Evolutionary conservation across 176 grass and related monocot species (phyloP).

Genomic region (Echinochloa phyllopogon): DNA sequence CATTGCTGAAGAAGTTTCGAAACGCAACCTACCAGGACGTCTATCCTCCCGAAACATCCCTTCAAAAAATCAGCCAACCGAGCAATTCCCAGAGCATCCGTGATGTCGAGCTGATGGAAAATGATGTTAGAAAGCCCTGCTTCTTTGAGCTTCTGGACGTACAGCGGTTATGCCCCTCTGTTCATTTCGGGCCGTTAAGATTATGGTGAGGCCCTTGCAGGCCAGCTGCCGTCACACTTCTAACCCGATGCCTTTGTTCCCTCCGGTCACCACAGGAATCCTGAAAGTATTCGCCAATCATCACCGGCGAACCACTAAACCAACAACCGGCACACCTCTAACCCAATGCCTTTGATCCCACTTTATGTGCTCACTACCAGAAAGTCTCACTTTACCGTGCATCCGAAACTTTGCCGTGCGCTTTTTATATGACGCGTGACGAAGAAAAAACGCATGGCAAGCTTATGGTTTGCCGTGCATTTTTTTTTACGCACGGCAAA

Average conservation of each 20-base stretch:
- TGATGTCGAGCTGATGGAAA: background rate
- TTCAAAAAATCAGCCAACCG: background rate
- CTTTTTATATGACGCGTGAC: too few relatives aligned
- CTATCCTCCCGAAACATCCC: background rate
- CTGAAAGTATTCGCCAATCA: background rate
- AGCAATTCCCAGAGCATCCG: background rate
- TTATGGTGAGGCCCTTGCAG: background rate
- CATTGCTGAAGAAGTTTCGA: too few relatives aligned
- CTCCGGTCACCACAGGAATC: background rate
- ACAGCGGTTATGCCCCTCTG: background rate
- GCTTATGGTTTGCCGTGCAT: too few relatives aligned
- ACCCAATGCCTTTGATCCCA: too few relatives aligned
- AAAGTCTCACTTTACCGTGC: too few relatives aligned
- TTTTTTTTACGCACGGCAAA: too few relatives aligned
- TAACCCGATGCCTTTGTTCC: background rate
- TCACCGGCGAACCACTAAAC: too few relatives aligned
- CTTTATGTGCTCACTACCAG: too few relatives aligned
- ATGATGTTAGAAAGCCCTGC: background rate
- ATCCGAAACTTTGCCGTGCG: too few relatives aligned
- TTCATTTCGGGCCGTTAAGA: background rate
- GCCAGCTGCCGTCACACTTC: conserved; percentile 4
- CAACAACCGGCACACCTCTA: too few relatives aligned
- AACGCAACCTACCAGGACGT: background rate
- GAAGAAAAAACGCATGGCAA: too few relatives aligned
- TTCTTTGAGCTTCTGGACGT: background rate